Evolutionary conservation across 2,329 filamentous ascomycete species (phyloP), one percentile per base, ranked within the genome.

Genomic region (Colletotrichum lindemuthianum): DNA sequence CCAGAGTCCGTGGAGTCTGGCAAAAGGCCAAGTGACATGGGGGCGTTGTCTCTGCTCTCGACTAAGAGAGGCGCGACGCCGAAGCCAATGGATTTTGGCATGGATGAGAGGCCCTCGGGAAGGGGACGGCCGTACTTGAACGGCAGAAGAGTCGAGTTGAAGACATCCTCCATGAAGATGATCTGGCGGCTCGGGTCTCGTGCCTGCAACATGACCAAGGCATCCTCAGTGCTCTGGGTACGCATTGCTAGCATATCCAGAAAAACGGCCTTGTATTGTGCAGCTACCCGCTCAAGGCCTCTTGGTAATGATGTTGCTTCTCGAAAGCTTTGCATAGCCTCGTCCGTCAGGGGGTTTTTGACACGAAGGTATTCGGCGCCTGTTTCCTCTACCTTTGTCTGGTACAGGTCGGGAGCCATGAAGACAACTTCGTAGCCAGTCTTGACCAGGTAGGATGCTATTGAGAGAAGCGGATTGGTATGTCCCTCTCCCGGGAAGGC

Each of bases 361-460:
- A 67, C 57, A 8, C 73, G 66, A n/a, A 65, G 11, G 59, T 74
- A 79, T 5, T 70, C 72, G 15, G 77, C 76, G 12, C 79, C 78
- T 10, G 75, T 70, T 11, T 70, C 70, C 55, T 72, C 68, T 24
- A 79, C 70, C 9, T 69, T 68, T 4, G 71, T 65, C 16, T 73
- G 65, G 65, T 76, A 78, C 1, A 67, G 57, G 0, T 65, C 65
- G 3, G 73, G 72, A 1, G 73, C 71, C 4, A 80, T 72, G 63
- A 80, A 78, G 0, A 73, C 76, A 2, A 80, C 72, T 4, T 78
- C 72, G 64, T 80, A 79, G 3, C 77, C 77, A 6, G 72, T 68
- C n/a, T 70, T 63, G 3, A 76, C 69, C 6, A 79, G 66, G 12
- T 69, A 68, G 2, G 67, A 66, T 3, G 76, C 74, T 10, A 80